Conservation (phyloP, 2,329 filamentous ascomycete species). For the Fusarium xylarioides region DNA sequence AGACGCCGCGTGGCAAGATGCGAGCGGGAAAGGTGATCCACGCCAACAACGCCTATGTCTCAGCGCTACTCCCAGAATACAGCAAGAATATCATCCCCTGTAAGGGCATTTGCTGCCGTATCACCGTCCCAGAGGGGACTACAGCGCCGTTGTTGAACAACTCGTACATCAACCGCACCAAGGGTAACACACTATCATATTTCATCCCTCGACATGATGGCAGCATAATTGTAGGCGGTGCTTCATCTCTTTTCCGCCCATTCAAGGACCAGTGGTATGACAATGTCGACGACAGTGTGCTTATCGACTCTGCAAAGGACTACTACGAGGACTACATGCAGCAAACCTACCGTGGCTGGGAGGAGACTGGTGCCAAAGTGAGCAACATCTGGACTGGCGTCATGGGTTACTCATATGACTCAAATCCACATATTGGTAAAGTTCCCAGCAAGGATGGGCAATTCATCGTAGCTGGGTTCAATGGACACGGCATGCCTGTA, state of each 20-base stretch:
- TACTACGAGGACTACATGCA: slow-evolving; percentile 6
- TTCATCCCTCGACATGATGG: neutral
- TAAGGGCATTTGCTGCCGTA: slow-evolving; percentile 53
- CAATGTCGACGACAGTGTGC: neutral
- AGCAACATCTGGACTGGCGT: neutral
- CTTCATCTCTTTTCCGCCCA: neutral
- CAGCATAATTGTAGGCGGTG: neutral
- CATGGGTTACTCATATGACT: slow-evolving; percentile 4
- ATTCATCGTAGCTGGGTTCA: neutral
- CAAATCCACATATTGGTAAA: neutral
- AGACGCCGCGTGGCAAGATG: slow-evolving; percentile 54
- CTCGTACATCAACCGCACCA: neutral
- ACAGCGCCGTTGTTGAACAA: neutral
- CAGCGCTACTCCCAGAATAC: slow-evolving; percentile 67
- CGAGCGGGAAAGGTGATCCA: slow-evolving; percentile 64
- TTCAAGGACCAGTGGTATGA: slow-evolving; percentile 6
- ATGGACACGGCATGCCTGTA: neutral
- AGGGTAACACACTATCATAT: neutral
- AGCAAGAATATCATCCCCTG: slow-evolving; percentile 69
- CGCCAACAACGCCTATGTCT: slow-evolving; percentile 75
- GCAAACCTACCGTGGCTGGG: neutral
- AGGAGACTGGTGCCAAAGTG: neutral
- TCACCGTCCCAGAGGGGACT: neutral
- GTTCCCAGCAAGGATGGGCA: neutral
- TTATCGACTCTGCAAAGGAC: neutral